Percentiles rank a stretch among this genome's conserved stretches.
Conservation (phyloP, 805 yeast genomes). For the Metschnikowia hibisci region DNA sequence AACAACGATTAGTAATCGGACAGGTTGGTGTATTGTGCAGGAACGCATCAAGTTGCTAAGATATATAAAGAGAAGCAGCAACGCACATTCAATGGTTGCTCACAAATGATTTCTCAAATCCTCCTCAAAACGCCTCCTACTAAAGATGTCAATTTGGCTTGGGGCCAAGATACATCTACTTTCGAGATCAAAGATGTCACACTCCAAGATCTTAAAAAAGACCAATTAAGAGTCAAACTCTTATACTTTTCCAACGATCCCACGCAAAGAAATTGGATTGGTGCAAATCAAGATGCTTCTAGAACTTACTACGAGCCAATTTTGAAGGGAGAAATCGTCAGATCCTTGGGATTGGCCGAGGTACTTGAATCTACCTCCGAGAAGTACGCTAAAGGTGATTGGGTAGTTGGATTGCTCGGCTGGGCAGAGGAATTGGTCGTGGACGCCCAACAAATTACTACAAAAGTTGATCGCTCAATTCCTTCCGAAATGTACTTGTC, state of each 20-base stretch:
- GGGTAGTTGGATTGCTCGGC: constrained; percentile 33
- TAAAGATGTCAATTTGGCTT: constrained; percentile 19
- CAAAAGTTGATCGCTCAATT: constrained; percentile 25
- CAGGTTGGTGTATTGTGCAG: too few relatives aligned
- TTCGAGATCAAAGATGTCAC: constrained; percentile 21
- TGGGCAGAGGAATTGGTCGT: constrained; percentile 50
- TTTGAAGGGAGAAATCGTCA: constrained; percentile 43
- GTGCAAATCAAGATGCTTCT: constrained; percentile 27
- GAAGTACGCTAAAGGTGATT: constrained; percentile 42
- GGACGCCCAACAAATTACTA: constrained; percentile 21
- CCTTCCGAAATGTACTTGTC: constrained; percentile 45
- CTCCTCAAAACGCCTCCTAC: constrained; percentile 22
- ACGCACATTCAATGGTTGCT: neutral
- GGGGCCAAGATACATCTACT: constrained; percentile 26
- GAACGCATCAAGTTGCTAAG: too few relatives aligned
- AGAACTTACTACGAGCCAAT: constrained; percentile 37
- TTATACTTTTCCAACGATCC: constrained; percentile 56
- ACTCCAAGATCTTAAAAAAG: constrained; percentile 24
- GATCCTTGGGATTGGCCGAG: constrained; percentile 45
- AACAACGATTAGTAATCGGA: too few relatives aligned
- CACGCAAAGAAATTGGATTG: constrained; percentile 58
- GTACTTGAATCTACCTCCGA: constrained; percentile 45
- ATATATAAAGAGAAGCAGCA: too few relatives aligned
- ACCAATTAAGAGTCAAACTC: constrained; percentile 42
- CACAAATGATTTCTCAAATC: constrained; percentile 15